A percentile compares a stretch with the other conserved stretches of the same genome.
Evolutionary conservation across 2,329 filamentous ascomycete species (phyloP).

Genomic region (Aureobasidium sp.): DNA sequence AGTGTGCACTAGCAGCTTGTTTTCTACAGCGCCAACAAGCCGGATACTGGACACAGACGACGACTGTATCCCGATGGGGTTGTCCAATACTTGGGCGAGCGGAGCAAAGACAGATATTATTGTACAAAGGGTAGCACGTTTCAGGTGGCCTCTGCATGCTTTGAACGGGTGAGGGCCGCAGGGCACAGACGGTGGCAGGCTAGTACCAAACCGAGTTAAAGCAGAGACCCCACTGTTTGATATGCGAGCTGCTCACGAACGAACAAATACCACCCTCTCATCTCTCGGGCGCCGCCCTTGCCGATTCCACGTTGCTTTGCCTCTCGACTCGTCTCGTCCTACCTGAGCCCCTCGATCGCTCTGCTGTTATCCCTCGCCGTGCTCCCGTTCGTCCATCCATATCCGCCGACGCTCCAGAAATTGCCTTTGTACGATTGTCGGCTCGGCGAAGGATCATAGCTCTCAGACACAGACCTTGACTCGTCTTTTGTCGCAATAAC

Average conservation of each 20-base stretch:
- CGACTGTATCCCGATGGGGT: background rate
- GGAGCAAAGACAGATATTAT: background rate
- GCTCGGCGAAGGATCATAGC: slow-evolving; percentile 6
- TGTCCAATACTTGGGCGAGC: background rate
- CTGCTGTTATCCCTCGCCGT: background rate
- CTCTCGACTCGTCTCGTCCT: background rate
- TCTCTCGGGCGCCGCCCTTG: slow-evolving; percentile 4
- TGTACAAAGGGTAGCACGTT: background rate
- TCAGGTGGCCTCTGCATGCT: slow-evolving; percentile 6
- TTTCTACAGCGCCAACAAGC: background rate
- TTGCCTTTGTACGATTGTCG: background rate
- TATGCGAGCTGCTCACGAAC: slow-evolving; percentile 5
- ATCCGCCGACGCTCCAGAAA: background rate
- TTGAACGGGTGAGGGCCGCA: background rate
- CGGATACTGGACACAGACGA: background rate
- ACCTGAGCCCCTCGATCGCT: background rate
- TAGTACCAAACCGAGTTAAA: slow-evolving; percentile 8
- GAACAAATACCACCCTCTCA: slow-evolving; percentile 5
- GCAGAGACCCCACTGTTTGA: slow-evolving; percentile 13
- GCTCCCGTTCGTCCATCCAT: background rate
- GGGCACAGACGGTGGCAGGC: background rate
- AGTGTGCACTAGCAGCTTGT: too few species aligned
- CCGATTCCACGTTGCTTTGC: slow-evolving; percentile 2
- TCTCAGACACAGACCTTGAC: slow-evolving; percentile 1
- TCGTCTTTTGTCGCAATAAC: background rate